Conservation (phyloP, 1,284 basidiomycete genomes). For the Cystobasidium slooffiae region DNA sequence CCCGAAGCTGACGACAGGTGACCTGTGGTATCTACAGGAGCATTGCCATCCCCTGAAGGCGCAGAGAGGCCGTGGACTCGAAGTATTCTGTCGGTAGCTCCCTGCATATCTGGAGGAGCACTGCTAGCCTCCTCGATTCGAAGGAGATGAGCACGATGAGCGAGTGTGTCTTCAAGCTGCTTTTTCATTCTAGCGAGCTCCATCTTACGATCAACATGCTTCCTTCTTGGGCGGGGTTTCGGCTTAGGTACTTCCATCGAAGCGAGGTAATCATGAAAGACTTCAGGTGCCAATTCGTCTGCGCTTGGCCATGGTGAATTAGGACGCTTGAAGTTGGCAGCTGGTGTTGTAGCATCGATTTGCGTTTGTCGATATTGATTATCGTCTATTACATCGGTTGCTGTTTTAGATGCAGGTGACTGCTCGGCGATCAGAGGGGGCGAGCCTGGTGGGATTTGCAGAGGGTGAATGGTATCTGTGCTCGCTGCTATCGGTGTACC, state of each 20-base stretch:
- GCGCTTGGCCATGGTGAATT: conserved; percentile 17
- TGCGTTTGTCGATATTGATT: neutral
- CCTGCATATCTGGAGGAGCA: neutral
- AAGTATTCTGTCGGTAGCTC: neutral
- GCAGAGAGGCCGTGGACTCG: neutral
- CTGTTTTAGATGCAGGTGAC: neutral
- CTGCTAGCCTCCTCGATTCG: neutral
- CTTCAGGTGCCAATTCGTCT: conserved; percentile 2
- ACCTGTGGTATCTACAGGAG: too few species aligned
- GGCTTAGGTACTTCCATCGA: conserved; percentile 12
- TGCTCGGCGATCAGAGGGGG: conserved; percentile 1
- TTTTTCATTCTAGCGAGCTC: conserved; percentile 3
- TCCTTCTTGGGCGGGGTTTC: conserved; percentile 12
- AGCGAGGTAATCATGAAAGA: neutral
- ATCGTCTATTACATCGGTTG: neutral
- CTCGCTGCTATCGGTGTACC: neutral
- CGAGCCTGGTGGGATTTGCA: neutral
- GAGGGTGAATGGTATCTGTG: neutral
- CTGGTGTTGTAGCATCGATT: neutral
- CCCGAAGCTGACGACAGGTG: too few species aligned
- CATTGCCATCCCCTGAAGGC: too few species aligned
- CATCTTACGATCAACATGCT: conserved; percentile 9
- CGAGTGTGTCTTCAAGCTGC: conserved; percentile 8
- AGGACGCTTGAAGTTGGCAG: neutral
- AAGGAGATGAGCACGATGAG: neutral